Base-by-base conservation (phyloP, 352 stramenopile species). In the Plasmopara halstedii region DNA sequence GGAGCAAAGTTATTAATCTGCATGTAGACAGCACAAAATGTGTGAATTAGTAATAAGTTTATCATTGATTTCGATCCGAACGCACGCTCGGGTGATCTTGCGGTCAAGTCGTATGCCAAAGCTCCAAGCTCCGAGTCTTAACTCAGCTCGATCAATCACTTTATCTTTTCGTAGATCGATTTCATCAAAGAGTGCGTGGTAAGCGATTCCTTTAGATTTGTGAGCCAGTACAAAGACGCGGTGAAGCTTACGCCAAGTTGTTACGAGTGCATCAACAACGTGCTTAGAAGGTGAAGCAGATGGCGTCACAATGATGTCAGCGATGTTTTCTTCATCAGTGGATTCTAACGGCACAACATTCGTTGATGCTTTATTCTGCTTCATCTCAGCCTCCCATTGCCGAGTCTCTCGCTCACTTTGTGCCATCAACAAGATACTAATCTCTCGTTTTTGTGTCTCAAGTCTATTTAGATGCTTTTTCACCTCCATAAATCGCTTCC, bases 61-160 rank as follows among this genome's bases (percentile, higher is more conserved):
- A 20, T 35, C 19, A 26, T 14, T 17, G 11, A 19, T 46, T 29
- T 21, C 25, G 31, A 10, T 3, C 2, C 17, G 17, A 14, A 18
- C 15, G 25, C 66, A 84, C 61, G 69, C 71, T 25, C 79, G 69
- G 6, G 76, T 83, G 49, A 88, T 63, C 20, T 70, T 70, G 1
- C 79, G 68, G 42, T 83, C 59, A 13, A 91, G 61, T 4, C 71
- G 56, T 8, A 91, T 42, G 0, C 73, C 67, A 15, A 86, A 81
- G 22, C 53, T 52, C 17, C 58, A 53, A 13, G 70, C 42, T 0
- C 76, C 76, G 15, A 62, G n/a, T 19, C 76, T 71, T 45, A 91
- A 64, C 29, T 84, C 69, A 6, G 72, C 67, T 6, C 79, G 72
- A 52, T 91, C 76, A 2, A 91, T 48, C 2, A 79, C 56, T 4